Evolutionary conservation across 2,329 filamentous ascomycete species (phyloP), one percentile per base, ranked within the genome.

Genomic region (Kalmusia sp.): DNA sequence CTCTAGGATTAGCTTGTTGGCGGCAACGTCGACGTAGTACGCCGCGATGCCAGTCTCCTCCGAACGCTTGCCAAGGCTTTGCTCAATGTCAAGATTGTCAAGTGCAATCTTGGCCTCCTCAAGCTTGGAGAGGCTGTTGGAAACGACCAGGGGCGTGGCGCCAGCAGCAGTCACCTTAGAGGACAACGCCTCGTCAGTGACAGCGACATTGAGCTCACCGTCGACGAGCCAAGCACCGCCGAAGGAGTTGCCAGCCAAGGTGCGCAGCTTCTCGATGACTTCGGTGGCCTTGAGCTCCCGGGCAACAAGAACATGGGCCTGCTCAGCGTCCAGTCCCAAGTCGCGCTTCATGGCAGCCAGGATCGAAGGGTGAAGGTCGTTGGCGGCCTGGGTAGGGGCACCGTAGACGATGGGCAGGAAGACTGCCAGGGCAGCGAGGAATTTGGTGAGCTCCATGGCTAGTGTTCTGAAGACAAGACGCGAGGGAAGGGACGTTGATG

Each of bases 341-440:
- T 77, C 75, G 58, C 75, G 75, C 73, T 77, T 77, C 75, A 77
- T 77, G 62, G 75, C 75, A 55, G 70, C 73, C 45, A 77, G 65
- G 58, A 77, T 73, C 64, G 74, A 59, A 47, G 75, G 75, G 66
- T 77, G 74, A n/a, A 77, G 72, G 56, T 31, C 68, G 59, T 53
- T 68, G 35, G 72, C 63, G 35, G 72, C 52, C 44, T 69, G 61
- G 21, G 73, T 67, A 50, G 74, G 75, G 49, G 73, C 74, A 65
- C 74, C 74, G 56, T 77, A 76, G 62, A 64, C 74, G 54, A 76
- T 58, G 60, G 75, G 75, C 63, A 77, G 70, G 64, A 75, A 67
- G 54, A 58, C 67, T 61, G 75, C 74, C 55, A 76, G 57, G 59
- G 74, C 64, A 66, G 67, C 64, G 54, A 77, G 73, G 51, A 76